Evolutionary conservation across 352 stramenopile genomes (phyloP).

Genomic region (Pythium insidiosum): DNA sequence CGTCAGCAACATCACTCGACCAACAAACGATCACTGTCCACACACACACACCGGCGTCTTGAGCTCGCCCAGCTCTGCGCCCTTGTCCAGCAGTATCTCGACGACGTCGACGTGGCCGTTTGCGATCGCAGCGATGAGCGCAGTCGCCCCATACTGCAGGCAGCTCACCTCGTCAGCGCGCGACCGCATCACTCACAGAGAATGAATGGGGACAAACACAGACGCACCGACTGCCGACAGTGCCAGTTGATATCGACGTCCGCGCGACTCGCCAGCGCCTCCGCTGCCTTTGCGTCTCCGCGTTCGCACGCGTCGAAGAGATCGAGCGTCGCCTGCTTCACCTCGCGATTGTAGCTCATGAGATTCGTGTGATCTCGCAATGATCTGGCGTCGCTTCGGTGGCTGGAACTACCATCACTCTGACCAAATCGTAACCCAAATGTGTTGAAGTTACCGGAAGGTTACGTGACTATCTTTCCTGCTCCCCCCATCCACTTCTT

Average conservation of each 20-base stretch:
- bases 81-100: slow-evolving; percentile 41
- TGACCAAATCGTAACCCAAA: no score
- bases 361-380: background rate
- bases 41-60: slow-evolving; percentile 48
- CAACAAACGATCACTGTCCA: background rate
- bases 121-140: slow-evolving; percentile 58
- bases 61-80: slow-evolving; percentile 46
- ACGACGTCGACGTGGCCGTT: slow-evolving; percentile 51
- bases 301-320: slow-evolving; percentile 50
- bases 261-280: slow-evolving; percentile 30
- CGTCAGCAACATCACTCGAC: background rate
- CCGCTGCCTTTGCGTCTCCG: slow-evolving; percentile 37
- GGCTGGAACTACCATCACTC: no score
- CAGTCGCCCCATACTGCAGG: slow-evolving; percentile 57
- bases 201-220: background rate
- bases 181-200: background rate
- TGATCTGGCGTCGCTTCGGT: background rate
- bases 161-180: background rate
- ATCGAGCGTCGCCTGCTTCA: slow-evolving; percentile 45
- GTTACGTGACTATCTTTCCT: no score
- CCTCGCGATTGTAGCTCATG: slow-evolving; percentile 65
- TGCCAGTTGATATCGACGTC: slow-evolving; percentile 69
- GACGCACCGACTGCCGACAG: slow-evolving; percentile 40
- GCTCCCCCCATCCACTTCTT: no score
- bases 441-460: no score